phyloP scores from a whole-genome alignment of 768 basidiomycete species.

The Panaeolus papilionaceus region DNA sequence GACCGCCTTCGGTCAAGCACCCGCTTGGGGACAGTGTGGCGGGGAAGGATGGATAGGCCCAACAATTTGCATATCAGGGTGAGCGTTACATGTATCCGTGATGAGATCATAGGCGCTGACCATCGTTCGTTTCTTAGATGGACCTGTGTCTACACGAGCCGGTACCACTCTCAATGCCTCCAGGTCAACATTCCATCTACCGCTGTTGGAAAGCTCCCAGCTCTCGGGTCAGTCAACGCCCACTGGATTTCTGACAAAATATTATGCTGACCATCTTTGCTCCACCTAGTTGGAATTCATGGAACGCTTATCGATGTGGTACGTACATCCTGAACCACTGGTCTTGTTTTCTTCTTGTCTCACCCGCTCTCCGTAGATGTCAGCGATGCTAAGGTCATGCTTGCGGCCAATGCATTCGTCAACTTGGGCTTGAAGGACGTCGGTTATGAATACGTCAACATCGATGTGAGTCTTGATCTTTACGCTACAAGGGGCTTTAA shows the following conservation, averaged over 20 bases:
- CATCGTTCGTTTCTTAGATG: slow-evolving; percentile 29
- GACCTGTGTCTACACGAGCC: slow-evolving; percentile 39
- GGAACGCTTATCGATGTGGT: slow-evolving; percentile 54
- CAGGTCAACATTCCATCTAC: slow-evolving; percentile 37
- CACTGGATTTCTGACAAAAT: not conserved
- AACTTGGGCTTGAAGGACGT: slow-evolving; percentile 53
- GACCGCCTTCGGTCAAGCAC: slow-evolving; percentile 25
- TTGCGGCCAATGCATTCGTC: slow-evolving; percentile 52
- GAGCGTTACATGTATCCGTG: not conserved
- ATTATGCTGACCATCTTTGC: slow-evolving; percentile 2
- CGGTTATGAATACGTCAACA: slow-evolving; percentile 59
- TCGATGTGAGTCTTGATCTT: slow-evolving; percentile 43
- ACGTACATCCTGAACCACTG: not conserved
- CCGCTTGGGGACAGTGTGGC: slow-evolving; percentile 39
- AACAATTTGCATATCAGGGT: slow-evolving; percentile 40
- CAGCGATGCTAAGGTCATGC: slow-evolving; percentile 49
- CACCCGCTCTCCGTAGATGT: slow-evolving; percentile 40
- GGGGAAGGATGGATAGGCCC: slow-evolving; percentile 38
- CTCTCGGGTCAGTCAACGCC: slow-evolving; percentile 44
- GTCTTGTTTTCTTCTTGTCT: not conserved
- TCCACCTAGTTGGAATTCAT: slow-evolving; percentile 53
- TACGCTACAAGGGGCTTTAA: not conserved
- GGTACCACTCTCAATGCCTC: slow-evolving; percentile 46
- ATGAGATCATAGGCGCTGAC: not conserved
- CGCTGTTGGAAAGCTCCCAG: slow-evolving; percentile 49